phyloP scores from a whole-genome alignment of 306 rosid species.

The Gastrolobium bilobum region DNA sequence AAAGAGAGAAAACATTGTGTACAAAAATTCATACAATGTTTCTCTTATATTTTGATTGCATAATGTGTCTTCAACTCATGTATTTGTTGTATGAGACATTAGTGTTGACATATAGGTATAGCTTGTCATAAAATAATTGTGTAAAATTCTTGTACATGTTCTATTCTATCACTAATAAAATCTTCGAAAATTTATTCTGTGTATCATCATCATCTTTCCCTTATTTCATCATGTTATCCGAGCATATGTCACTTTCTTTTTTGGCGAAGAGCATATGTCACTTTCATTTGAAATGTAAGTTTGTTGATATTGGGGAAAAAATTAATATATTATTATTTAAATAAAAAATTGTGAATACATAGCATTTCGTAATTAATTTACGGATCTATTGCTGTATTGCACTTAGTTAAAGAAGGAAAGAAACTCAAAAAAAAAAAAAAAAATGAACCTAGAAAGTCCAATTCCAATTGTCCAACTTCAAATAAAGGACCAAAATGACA shows the following conservation, averaged over 20 bases:
- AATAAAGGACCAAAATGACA: too few species aligned
- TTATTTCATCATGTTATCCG: neutral
- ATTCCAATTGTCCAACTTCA: too few species aligned
- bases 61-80: neutral
- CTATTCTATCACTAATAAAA: conserved; percentile 3
- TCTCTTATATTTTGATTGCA: conserved; percentile 40
- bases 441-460: too few species aligned
- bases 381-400: too few species aligned
- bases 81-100: conserved; percentile 16
- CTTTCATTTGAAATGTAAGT: neutral
- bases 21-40: conserved; percentile 34
- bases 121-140: conserved; percentile 33
- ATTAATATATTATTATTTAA: too few species aligned
- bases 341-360: too few species aligned
- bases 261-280: neutral
- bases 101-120: neutral
- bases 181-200: conserved; percentile 21
- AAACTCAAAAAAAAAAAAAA: too few species aligned
- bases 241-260: neutral
- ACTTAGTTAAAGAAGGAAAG: too few species aligned
- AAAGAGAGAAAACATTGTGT: conserved; percentile 39
- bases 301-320: neutral
- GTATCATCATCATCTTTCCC: neutral
- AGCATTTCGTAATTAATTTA: too few species aligned
- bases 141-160: conserved; percentile 45